A percentile compares a stretch with the other conserved stretches of the same genome.
These are phyloP conservation scores for Lolium rigidum DNA, from an alignment of 176 grass and related monocot species.

Conservation along the genomic window DNA sequence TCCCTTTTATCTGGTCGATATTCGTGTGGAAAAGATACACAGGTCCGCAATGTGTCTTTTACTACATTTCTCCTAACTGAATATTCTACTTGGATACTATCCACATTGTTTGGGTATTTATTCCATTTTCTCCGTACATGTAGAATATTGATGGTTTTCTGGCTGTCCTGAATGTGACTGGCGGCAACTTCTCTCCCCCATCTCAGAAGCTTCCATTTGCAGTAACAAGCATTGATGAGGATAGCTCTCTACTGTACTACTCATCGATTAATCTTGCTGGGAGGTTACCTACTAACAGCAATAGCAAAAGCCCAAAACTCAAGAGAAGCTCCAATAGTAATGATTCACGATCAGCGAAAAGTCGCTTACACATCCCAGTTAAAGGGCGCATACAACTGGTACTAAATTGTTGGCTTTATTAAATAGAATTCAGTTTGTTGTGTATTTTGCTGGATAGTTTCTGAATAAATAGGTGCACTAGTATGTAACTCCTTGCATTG, in stretches of 20 bases:
- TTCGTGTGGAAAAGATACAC: conserved; percentile 79
- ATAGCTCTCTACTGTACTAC: conserved; percentile 90
- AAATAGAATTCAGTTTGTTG: neutral
- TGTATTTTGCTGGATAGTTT: conserved; percentile 12
- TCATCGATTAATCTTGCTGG: conserved; percentile 81
- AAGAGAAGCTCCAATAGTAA: conserved; percentile 65
- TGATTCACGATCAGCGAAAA: conserved; percentile 75
- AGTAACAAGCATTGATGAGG: conserved; percentile 83
- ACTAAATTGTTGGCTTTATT: conserved; percentile 46
- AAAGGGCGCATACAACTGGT: conserved; percentile 97
- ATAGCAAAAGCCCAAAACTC: conserved; percentile 57
- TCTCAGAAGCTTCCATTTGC: conserved; percentile 92
- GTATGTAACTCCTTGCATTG: neutral
- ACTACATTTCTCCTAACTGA: neutral
- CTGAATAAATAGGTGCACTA: neutral
- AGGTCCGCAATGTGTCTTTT: conserved; percentile 55
- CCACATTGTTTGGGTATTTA: conserved; percentile 24
- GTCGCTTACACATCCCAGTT: conserved; percentile 80
- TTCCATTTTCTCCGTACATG: conserved; percentile 37
- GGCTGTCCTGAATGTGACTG: conserved; percentile 81
- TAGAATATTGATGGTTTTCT: conserved; percentile 98
- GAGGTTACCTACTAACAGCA: conserved; percentile 59
- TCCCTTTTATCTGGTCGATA: conserved; percentile 94
- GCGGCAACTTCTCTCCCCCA: conserved; percentile 84
- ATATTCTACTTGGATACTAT: conserved; percentile 22